Evolutionary conservation across 306 rosid genomes (phyloP).

Genomic region (Neltuma alba): DNA sequence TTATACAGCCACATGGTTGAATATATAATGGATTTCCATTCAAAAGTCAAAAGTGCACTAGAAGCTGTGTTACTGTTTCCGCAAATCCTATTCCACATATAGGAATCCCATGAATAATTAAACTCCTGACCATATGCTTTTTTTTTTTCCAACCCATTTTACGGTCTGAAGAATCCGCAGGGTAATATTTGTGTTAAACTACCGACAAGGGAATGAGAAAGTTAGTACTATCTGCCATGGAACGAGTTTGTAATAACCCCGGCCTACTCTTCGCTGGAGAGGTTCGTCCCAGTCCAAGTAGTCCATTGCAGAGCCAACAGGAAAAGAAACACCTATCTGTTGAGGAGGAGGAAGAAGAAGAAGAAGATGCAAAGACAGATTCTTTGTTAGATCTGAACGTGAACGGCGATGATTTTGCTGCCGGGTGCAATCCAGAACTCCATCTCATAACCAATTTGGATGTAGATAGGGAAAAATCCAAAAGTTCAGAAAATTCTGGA

Average conservation of each 20-base stretch:
- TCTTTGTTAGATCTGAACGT: slow-evolving; percentile 54
- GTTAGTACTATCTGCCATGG: slow-evolving; percentile 48
- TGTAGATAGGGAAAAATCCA: slow-evolving; percentile 33
- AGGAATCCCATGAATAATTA: slow-evolving; percentile 43
- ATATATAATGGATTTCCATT: slow-evolving; percentile 13
- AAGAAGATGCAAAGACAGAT: slow-evolving; percentile 39
- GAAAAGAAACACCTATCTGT: slow-evolving; percentile 43
- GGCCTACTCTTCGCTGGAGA: slow-evolving; percentile 34
- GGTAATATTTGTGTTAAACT: slow-evolving; percentile 33
- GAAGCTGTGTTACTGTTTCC: slow-evolving; percentile 15
- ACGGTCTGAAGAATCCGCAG: slow-evolving; percentile 29
- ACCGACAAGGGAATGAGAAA: slow-evolving; percentile 3
- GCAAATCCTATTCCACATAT: slow-evolving; percentile 39
- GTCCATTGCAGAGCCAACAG: slow-evolving; percentile 53
- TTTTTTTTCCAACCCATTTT: slow-evolving; percentile 39
- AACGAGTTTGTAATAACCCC: slow-evolving; percentile 30
- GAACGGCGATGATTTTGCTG: neutral
- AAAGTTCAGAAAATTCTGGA: slow-evolving; percentile 20
- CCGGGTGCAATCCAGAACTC: slow-evolving; percentile 39
- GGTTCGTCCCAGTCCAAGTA: slow-evolving; percentile 56
- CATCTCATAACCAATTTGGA: slow-evolving; percentile 61
- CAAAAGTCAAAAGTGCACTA: slow-evolving; percentile 36
- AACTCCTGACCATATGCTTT: slow-evolving; percentile 35
- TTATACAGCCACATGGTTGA: slow-evolving; percentile 29
- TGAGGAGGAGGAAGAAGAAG: slow-evolving; percentile 46